Conservation (phyloP, 371 early-diverging fungal species). For the Mucor velutinosus region DNA sequence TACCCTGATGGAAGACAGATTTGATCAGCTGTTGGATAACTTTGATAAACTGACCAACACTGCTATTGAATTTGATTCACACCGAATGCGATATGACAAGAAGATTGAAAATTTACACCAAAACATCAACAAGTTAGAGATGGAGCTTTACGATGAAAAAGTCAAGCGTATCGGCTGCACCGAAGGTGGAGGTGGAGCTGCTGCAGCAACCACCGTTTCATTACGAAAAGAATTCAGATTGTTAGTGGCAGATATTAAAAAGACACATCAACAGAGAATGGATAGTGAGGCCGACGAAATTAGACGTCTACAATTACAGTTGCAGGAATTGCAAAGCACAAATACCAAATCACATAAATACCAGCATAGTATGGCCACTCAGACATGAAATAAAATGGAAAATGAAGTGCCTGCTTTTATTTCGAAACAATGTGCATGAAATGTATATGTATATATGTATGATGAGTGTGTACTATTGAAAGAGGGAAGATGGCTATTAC, state of each 20-base stretch:
- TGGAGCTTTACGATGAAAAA: slow-evolving; percentile 42
- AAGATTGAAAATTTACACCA: slow-evolving; percentile 34
- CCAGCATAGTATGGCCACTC: slow-evolving; percentile 10
- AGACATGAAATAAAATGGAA: background rate
- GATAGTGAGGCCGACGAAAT: slow-evolving; percentile 57
- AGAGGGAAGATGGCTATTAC: background rate
- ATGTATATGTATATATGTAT: background rate
- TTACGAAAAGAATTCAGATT: slow-evolving; percentile 63
- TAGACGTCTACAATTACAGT: slow-evolving; percentile 38
- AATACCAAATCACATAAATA: background rate
- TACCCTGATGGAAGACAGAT: slow-evolving; percentile 39
- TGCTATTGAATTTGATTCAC: slow-evolving; percentile 55
- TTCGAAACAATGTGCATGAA: background rate
- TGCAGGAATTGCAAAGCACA: slow-evolving; percentile 39
- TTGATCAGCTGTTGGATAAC: slow-evolving; percentile 50
- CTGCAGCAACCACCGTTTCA: slow-evolving; percentile 46
- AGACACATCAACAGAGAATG: slow-evolving; percentile 53
- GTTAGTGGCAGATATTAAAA: slow-evolving; percentile 55
- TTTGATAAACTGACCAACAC: slow-evolving; percentile 54
- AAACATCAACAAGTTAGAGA: slow-evolving; percentile 35
- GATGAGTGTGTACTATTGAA: background rate
- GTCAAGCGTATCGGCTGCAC: slow-evolving; percentile 34
- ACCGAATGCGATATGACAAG: slow-evolving; percentile 48
- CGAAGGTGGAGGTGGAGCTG: background rate
- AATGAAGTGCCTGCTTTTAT: background rate